phyloP scores from a whole-genome alignment of 1,284 basidiomycete genomes.

The Ceratobasidium theobromae region DNA sequence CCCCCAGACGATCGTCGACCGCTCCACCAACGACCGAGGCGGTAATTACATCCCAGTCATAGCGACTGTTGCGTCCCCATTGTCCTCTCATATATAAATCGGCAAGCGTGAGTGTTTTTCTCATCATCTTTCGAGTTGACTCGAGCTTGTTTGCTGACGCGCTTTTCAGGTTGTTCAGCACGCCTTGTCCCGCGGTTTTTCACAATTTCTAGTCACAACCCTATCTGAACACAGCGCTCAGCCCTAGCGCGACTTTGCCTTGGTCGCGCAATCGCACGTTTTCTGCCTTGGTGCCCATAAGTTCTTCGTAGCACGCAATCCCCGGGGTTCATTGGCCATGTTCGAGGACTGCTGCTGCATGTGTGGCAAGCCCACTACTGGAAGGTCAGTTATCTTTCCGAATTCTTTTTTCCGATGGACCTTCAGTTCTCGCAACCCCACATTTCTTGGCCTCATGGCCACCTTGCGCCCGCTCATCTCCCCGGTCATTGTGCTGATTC shows the following conservation, averaged over 20 bases:
- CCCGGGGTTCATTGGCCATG: conserved; percentile 39
- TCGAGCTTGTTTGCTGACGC: conserved; percentile 4
- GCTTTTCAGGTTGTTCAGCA: conserved; percentile 11
- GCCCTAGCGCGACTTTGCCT: background rate
- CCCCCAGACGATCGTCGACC: background rate
- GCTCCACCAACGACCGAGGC: conserved; percentile 5
- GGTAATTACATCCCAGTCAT: background rate
- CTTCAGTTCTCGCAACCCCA: conserved; percentile 9
- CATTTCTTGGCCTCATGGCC: conserved; percentile 26
- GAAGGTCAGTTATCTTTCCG: conserved; percentile 32
- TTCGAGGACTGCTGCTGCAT: conserved; percentile 38
- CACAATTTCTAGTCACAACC: too few relatives aligned
- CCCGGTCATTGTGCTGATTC: conserved; percentile 9
- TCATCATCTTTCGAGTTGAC: conserved; percentile 24
- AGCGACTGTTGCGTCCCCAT: conserved; percentile 14
- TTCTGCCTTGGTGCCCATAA: background rate
- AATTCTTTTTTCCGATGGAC: background rate
- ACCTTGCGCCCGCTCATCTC: conserved; percentile 4
- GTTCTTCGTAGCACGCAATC: background rate
- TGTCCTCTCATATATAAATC: too few relatives aligned
- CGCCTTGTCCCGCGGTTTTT: conserved; percentile 25
- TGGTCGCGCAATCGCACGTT: background rate
- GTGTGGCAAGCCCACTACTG: conserved; percentile 36
- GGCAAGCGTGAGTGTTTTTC: too few relatives aligned
- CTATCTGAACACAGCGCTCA: background rate